phyloP scores from a whole-genome alignment of 2,329 filamentous ascomycete species.

The Aspergillus udagawae region DNA sequence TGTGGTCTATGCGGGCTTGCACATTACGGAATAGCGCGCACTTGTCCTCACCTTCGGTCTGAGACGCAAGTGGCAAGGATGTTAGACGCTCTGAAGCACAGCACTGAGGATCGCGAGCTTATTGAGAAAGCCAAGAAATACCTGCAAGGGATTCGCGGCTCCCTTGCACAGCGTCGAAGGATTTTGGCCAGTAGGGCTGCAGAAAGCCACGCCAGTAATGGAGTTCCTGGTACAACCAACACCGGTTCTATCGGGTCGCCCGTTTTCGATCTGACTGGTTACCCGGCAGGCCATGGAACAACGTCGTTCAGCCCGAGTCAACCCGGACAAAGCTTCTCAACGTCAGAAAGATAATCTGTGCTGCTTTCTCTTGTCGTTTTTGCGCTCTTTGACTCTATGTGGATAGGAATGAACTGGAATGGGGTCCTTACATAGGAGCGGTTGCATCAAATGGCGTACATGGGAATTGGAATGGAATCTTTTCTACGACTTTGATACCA shows the following conservation, averaged over 20 bases:
- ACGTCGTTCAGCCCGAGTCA: neutral
- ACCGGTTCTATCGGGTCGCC: neutral
- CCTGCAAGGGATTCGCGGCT: slow-evolving; percentile 53
- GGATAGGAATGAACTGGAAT: neutral
- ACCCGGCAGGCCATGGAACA: neutral
- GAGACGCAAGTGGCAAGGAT: slow-evolving; percentile 62
- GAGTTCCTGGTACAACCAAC: neutral
- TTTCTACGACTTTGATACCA: neutral
- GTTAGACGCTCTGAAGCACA: slow-evolving; percentile 58
- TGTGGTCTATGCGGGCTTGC: slow-evolving; percentile 63
- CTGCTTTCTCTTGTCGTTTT: neutral
- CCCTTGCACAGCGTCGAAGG: slow-evolving; percentile 52
- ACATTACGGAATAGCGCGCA: slow-evolving; percentile 53
- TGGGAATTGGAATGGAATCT: neutral
- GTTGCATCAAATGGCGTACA: neutral
- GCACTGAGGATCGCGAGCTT: slow-evolving; percentile 52
- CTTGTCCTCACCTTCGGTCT: slow-evolving; percentile 60
- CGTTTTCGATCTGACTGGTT: slow-evolving; percentile 5
- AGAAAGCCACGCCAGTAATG: slow-evolving; percentile 1
- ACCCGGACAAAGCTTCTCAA: neutral
- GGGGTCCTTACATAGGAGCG: neutral
- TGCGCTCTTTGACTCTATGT: neutral
- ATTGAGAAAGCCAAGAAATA: slow-evolving; percentile 55
- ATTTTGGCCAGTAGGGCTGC: slow-evolving; percentile 17
- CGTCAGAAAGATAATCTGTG: neutral